These are phyloP conservation scores for Debaryomyces hansenii DNA, from an alignment of 805 yeast genomes.

Conservation along the genomic window DNA sequence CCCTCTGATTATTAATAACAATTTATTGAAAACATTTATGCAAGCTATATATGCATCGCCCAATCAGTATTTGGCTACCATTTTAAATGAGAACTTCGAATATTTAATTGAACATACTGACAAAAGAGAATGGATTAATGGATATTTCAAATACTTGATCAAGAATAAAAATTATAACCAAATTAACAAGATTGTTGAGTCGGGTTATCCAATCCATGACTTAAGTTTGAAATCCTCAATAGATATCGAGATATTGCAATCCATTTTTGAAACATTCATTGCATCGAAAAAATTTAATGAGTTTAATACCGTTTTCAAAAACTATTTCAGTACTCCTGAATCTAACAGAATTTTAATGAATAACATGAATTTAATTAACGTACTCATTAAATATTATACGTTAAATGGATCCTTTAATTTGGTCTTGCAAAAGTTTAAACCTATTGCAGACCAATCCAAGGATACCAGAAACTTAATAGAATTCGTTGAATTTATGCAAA, in stretches of 20 bases:
- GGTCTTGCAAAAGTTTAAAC: conserved; percentile 17
- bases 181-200: conserved; percentile 9
- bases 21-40: conserved; percentile 9
- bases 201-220: neutral
- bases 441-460: conserved; percentile 11
- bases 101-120: conserved; percentile 9
- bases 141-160: conserved; percentile 13
- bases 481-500: conserved; percentile 20
- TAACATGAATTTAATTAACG: conserved; percentile 17
- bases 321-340: conserved; percentile 7
- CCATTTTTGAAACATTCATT: conserved; percentile 13
- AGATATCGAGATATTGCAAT: neutral
- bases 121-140: conserved; percentile 17
- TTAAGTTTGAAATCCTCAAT: conserved; percentile 5
- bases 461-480: conserved; percentile 14
- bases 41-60: conserved; percentile 9
- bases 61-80: conserved; percentile 19
- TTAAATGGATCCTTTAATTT: conserved; percentile 15
- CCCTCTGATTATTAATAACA: conserved; percentile 1
- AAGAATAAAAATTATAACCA: conserved; percentile 1
- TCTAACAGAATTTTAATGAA: conserved; percentile 11
- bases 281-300: conserved; percentile 10
- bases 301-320: conserved; percentile 17
- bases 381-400: conserved; percentile 26
- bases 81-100: conserved; percentile 11